Percentiles rank a stretch among this genome's conserved stretches.
Evolutionary conservation across 192 early-diverging fungal genomes (phyloP).

Genomic region (Entomortierella parvispora): DNA sequence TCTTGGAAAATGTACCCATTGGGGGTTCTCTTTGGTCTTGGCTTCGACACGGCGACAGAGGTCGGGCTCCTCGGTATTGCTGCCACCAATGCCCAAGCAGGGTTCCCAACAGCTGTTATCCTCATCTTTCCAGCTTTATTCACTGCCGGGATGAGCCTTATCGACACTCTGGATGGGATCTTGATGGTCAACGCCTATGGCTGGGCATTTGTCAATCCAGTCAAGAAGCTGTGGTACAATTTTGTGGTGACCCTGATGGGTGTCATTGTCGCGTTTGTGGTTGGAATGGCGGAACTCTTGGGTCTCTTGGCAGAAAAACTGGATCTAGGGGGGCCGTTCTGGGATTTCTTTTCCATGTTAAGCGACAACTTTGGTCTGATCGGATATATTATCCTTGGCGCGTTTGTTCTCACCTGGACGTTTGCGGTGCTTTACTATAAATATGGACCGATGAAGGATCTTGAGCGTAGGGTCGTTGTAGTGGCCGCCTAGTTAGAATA

Average conservation of each 20-base stretch:
- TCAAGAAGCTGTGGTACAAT: slow-evolving; percentile 75
- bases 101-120: slow-evolving; percentile 61
- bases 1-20: slow-evolving; percentile 77
- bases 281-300: slow-evolving; percentile 67
- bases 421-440: slow-evolving; percentile 52
- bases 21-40: slow-evolving; percentile 72
- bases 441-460: slow-evolving; percentile 49
- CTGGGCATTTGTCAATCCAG: slow-evolving; percentile 70
- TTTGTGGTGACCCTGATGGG: slow-evolving; percentile 69
- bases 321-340: slow-evolving; percentile 25
- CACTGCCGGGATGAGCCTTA: slow-evolving; percentile 72
- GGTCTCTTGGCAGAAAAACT: slow-evolving; percentile 58
- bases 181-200: slow-evolving; percentile 71
- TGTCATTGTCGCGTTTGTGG: slow-evolving; percentile 65
- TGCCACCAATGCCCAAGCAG: slow-evolving; percentile 57
- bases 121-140: slow-evolving; percentile 72
- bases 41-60: slow-evolving; percentile 80
- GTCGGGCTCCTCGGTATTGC: slow-evolving; percentile 69
- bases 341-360: slow-evolving; percentile 51
- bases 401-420: slow-evolving; percentile 55
- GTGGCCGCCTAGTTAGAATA: too few relatives aligned
- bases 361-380: slow-evolving; percentile 62
- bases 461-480: slow-evolving; percentile 37
- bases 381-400: slow-evolving; percentile 59
- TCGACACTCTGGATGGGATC: slow-evolving; percentile 77